phyloP scores from a whole-genome alignment of 2,329 filamentous ascomycete genomes.

The Tricladium varicosporioides region DNA sequence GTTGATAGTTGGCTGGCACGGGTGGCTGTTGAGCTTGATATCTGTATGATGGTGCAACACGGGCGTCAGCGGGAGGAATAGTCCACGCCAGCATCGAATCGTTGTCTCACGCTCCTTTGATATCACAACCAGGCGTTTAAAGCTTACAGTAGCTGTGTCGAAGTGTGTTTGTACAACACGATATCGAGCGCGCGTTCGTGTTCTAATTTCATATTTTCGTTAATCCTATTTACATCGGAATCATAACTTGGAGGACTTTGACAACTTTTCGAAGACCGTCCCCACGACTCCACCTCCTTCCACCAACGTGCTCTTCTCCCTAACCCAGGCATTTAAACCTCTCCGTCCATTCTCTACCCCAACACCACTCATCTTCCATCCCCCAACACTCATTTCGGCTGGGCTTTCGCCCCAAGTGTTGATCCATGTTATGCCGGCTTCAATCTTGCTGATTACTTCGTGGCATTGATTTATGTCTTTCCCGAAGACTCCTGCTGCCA shows the following conservation, averaged over 20 bases:
- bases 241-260: background rate
- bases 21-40: no score
- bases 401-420: conserved; percentile 93
- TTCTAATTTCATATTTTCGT: no score
- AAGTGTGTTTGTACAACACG: no score
- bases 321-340: conserved; percentile 78
- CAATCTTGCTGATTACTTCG: conserved; percentile 64
- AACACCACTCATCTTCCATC: conserved; percentile 87
- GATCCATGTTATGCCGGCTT: conserved; percentile 88
- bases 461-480: conserved; percentile 73
- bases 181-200: no score
- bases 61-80: no score
- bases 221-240: background rate
- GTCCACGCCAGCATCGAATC: no score
- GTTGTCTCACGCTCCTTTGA: no score
- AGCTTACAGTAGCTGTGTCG: no score
- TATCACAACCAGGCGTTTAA: no score
- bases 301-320: conserved; percentile 84
- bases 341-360: conserved; percentile 82
- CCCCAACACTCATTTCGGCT: conserved; percentile 88
- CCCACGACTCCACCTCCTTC: conserved; percentile 69
- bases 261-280: conserved; percentile 69
- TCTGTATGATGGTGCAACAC: no score
- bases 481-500: conserved; percentile 83
- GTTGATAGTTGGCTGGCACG: no score